Evolutionary conservation across 1,284 basidiomycete species (phyloP).

Genomic region (Cyathus olla): DNA sequence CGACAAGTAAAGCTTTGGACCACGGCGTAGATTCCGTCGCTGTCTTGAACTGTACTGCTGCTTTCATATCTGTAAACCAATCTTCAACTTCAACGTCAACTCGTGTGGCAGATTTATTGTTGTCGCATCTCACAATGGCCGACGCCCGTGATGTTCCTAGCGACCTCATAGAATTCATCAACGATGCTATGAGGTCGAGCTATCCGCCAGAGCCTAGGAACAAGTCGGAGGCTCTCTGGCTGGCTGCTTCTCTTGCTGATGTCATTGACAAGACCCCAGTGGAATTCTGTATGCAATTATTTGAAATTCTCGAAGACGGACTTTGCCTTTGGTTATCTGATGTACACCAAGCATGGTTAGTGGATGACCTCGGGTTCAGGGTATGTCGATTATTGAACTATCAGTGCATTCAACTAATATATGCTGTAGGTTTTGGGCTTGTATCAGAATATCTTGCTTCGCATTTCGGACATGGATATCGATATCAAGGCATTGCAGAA

Average conservation of each 20-base stretch:
- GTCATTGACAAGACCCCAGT: slow-evolving; percentile 65
- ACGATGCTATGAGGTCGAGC: slow-evolving; percentile 65
- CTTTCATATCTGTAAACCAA: slow-evolving; percentile 54
- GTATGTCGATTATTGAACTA: slow-evolving; percentile 46
- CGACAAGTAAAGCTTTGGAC: slow-evolving; percentile 67
- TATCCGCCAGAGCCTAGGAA: slow-evolving; percentile 74
- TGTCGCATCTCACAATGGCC: slow-evolving; percentile 61
- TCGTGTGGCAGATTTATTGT: slow-evolving; percentile 69
- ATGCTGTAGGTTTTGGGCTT: slow-evolving; percentile 61
- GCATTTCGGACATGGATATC: slow-evolving; percentile 56
- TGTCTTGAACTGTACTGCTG: slow-evolving; percentile 67
- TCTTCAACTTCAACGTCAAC: slow-evolving; percentile 53
- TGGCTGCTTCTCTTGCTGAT: slow-evolving; percentile 63
- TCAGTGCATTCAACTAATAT: neutral
- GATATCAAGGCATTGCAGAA: slow-evolving; percentile 49
- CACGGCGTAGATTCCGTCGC: slow-evolving; percentile 61
- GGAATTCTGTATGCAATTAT: slow-evolving; percentile 53
- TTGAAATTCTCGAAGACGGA: slow-evolving; percentile 65
- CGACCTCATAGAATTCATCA: slow-evolving; percentile 64
- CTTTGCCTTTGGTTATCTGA: slow-evolving; percentile 74
- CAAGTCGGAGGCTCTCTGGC: slow-evolving; percentile 67
- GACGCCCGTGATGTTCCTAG: slow-evolving; percentile 61
- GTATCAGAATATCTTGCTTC: slow-evolving; percentile 66
- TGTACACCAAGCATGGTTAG: slow-evolving; percentile 57
- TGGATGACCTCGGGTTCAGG: slow-evolving; percentile 67